Evolutionary conservation across 306 rosid species (phyloP), one percentile per base, ranked within the genome.

Genomic region (Comarum palustre): DNA sequence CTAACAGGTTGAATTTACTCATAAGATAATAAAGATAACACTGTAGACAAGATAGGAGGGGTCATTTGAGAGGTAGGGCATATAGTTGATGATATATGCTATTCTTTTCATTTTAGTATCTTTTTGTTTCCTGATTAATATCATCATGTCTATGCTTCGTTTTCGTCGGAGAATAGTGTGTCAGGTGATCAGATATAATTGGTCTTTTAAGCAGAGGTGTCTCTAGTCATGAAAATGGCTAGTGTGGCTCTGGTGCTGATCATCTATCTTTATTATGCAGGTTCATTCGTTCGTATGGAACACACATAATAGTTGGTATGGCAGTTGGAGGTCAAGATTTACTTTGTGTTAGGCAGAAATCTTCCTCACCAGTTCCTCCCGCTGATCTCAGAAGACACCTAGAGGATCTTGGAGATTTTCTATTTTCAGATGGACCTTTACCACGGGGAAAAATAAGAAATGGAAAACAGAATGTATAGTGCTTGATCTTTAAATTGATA

Each of bases 321-420:
- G 93, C 94, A 62, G 87, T 93, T 73, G 98, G 98, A 48, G 98
- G 98, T 79, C 98, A 93, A 83, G 98, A 93, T 82, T 83, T 90
- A 75, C 76, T 93, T 69, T 89, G 92, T 66, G 90, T 93, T 58
- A 86, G 90, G 68, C 98, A 93, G 79, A 93, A 82, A 59, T 85
- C 89, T 80, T 80, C 98, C 57, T 93, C 98, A 43, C 77, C 92
- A 72, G 78, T 93, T 79, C 87, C 90, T 70, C 88, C 92, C 8
- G 83, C 94, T 48, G 98, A 90, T 79, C 83, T 93, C 64, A 85
- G 96, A 79, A 85, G 92, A 73, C 82, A 85, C 82, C 70, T 93
- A 60, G 98, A 93, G 85, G 98, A 93, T 82, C 97, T 93, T 71
- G 98, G 98, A 66, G 98, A 93, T 80, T 78, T 78, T 81, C 82